Percentiles rank a stretch among this genome's conserved stretches.
phyloP scores from a whole-genome alignment of 2,329 filamentous ascomycete genomes.

The Cladosporium sphaerospermum region DNA sequence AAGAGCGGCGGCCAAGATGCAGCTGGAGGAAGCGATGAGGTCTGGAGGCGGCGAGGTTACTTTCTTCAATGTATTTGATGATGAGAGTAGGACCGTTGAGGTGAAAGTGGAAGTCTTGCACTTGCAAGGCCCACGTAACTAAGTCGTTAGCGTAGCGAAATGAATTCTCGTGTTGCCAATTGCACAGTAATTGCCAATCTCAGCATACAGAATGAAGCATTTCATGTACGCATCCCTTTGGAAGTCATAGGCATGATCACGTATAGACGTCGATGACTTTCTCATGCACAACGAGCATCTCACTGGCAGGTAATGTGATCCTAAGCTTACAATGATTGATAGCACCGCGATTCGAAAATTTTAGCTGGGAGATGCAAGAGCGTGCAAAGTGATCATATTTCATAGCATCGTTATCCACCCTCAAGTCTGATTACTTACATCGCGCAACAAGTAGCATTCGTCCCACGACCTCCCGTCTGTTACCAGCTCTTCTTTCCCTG shows the following conservation, averaged over 20 bases:
- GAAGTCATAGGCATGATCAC: too few species aligned
- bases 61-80: background rate
- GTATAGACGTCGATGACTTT: too few species aligned
- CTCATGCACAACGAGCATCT: too few species aligned
- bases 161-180: background rate
- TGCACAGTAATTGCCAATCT: too few species aligned
- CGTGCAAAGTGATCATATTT: too few species aligned
- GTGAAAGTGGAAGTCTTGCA: background rate
- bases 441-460: background rate
- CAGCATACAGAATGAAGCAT: too few species aligned
- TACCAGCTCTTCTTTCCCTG: slow-evolving; percentile 35
- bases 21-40: background rate
- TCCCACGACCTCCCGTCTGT: background rate
- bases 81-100: background rate
- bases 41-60: background rate
- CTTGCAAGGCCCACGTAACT: background rate
- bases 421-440: background rate
- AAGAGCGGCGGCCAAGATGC: background rate
- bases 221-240: too few species aligned
- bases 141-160: background rate
- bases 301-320: too few species aligned
- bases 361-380: too few species aligned
- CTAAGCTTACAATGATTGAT: too few species aligned
- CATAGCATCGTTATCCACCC: too few species aligned
- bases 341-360: too few species aligned